Conservation (phyloP, 2,329 filamentous ascomycete species). For the Alternaria brassicicola region DNA sequence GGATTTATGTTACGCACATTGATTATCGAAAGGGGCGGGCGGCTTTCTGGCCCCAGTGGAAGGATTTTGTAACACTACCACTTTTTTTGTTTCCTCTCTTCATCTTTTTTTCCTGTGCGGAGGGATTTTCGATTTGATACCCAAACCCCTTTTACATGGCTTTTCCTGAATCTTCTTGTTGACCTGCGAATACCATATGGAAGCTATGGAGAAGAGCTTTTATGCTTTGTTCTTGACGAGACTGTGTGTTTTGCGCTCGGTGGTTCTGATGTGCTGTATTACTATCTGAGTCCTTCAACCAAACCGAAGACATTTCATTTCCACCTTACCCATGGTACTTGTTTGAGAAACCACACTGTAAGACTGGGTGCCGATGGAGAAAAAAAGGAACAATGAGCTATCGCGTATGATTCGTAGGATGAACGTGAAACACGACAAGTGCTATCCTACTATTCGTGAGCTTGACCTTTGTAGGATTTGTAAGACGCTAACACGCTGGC, state of each 20-base stretch:
- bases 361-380: too few relatives aligned
- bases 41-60: not conserved
- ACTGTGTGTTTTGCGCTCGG: not conserved
- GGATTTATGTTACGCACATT: slow-evolving; percentile 2
- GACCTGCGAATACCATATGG: slow-evolving; percentile 8
- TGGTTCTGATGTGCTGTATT: not conserved
- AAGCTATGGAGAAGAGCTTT: not conserved
- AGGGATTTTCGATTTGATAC: slow-evolving; percentile 42
- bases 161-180: slow-evolving; percentile 13
- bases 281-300: too few relatives aligned
- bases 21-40: not conserved
- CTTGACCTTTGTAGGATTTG: not conserved
- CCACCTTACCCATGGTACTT: too few relatives aligned
- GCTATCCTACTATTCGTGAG: not conserved
- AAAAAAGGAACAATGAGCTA: too few relatives aligned
- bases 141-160: slow-evolving; percentile 22
- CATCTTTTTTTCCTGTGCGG: slow-evolving; percentile 9
- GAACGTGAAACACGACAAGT: too few relatives aligned
- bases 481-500: not conserved
- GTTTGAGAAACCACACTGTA: too few relatives aligned
- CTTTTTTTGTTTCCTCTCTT: slow-evolving; percentile 7
- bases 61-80: slow-evolving; percentile 10
- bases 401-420: too few relatives aligned
- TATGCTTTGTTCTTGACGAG: not conserved
- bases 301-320: too few relatives aligned